Conservation (phyloP, 129 eudicot species). For the Lactuca sativa region DNA sequence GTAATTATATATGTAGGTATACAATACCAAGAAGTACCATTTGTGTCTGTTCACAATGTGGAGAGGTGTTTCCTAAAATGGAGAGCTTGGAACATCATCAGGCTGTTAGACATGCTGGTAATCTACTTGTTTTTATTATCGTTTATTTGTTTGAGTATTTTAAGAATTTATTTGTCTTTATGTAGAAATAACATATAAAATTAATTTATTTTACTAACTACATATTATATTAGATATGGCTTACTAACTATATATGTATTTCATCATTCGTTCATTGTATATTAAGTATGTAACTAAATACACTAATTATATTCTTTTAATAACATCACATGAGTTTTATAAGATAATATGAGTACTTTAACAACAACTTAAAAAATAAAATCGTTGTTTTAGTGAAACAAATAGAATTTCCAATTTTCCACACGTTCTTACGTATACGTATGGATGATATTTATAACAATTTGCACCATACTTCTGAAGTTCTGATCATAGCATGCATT, state of each 20-base stretch:
- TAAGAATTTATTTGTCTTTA: too few species aligned
- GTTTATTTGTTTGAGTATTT: background rate
- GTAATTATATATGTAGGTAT: constrained; percentile 38
- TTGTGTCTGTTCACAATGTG: constrained; percentile 74
- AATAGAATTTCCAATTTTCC: too few species aligned
- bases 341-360: too few species aligned
- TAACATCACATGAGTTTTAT: too few species aligned
- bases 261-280: too few species aligned
- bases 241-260: background rate
- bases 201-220: background rate
- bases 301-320: too few species aligned
- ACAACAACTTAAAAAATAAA: too few species aligned
- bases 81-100: constrained; percentile 94
- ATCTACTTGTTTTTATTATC: background rate
- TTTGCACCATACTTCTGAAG: background rate
- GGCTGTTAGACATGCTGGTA: constrained; percentile 92
- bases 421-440: background rate
- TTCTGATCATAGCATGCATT: background rate
- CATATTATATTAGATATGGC: background rate
- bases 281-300: too few species aligned
- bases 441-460: background rate
- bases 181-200: background rate
- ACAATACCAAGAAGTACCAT: constrained; percentile 67
- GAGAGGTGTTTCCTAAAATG: constrained; percentile 73
- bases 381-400: background rate